phyloP scores from a whole-genome alignment of 2,329 filamentous ascomycete genomes.

The Alternaria gansuensis region DNA sequence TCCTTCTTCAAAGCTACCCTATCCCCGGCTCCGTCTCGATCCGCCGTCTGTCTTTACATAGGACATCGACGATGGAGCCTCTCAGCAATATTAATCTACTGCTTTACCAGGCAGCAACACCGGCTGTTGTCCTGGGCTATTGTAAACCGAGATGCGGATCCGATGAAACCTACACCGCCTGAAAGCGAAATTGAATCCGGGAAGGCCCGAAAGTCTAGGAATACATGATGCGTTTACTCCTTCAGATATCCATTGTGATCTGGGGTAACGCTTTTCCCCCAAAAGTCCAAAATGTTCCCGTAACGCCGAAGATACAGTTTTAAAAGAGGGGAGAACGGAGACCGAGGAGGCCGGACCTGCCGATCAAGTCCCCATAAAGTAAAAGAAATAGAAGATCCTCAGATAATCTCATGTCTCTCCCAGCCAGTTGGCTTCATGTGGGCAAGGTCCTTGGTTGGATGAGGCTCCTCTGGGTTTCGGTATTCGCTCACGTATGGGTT shows the following conservation, averaged over 20 bases:
- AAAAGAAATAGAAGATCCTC: constrained; percentile 11
- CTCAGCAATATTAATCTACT: constrained; percentile 1
- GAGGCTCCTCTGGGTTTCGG: constrained; percentile 71
- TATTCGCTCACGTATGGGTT: constrained; percentile 91
- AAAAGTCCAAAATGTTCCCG: not conserved
- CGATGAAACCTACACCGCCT: constrained; percentile 1
- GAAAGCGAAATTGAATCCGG: not conserved
- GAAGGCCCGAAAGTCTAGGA: constrained; percentile 10
- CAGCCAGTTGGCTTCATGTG: constrained; percentile 76
- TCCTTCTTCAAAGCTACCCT: constrained; percentile 10
- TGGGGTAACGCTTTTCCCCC: constrained; percentile 15
- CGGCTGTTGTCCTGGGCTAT: constrained; percentile 4
- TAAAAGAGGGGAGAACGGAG: constrained; percentile 19
- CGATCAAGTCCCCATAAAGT: not conserved
- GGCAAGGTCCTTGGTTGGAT: constrained; percentile 73
- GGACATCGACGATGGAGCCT: constrained; percentile 2
- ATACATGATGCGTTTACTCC: constrained; percentile 10
- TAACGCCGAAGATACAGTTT: constrained; percentile 21
- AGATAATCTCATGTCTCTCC: constrained; percentile 73
- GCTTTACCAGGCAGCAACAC: not conserved
- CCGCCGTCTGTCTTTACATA: not conserved
- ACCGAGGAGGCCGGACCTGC: not conserved
- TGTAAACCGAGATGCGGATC: constrained; percentile 8
- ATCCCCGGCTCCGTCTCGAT: not conserved
- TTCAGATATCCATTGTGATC: not conserved